Base-by-base conservation (phyloP, 2,329 filamentous ascomycete genomes). In the Pseudopyrenochaeta lycopersici region DNA sequence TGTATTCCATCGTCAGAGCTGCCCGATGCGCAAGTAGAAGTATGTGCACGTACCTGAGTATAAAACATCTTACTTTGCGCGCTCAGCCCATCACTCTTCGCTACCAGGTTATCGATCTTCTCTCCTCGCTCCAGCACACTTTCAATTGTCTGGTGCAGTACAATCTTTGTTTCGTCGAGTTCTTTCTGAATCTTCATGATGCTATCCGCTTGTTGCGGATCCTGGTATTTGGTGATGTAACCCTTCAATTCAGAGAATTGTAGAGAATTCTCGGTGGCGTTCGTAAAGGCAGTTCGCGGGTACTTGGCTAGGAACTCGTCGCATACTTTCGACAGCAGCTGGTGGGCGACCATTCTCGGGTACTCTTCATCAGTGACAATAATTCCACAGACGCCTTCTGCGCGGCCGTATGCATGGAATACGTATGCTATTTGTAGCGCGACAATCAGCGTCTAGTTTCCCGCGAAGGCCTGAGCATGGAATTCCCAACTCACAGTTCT, bases 61-160 rank as follows among this genome's bases (percentile, higher is more conserved):
- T 98, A 98, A 77, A 99, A 99, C 90, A 96, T 94, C 85, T 97
- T 98, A 81, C 92, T 97, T 82, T 95, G 90, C 44, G 87, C 86
- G 78, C 91, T 96, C 70, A 99, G 78, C 11, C 89, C 91, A 68
- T 97, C 92, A 70, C 91, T 96, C 86, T 98, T 98, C 61, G 89
- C 88, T 40, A 98, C 94, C 66, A 99, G 79, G 68, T 90, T 91
- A 73, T 98, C 94, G 65, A 99, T 92, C 85, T 97, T 98, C 86
- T 98, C 93, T 36, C 93, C 95, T 58, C 95, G 86, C 82, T 97
- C 89, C 70, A 97, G 77, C 42, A 89, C 88, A 70, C 87, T 90
- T 81, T 96, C 90, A 68, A 97, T 97, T 39, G 95, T 97, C 85
- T 98, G 96, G 81, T 98, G 92, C 68, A 99, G 83, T 54, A 97